A percentile compares a stretch with the other conserved stretches of the same genome.
These are phyloP conservation scores for Colletotrichum sp. DNA, from an alignment of 2,329 filamentous ascomycete species.

Conservation along the genomic window DNA sequence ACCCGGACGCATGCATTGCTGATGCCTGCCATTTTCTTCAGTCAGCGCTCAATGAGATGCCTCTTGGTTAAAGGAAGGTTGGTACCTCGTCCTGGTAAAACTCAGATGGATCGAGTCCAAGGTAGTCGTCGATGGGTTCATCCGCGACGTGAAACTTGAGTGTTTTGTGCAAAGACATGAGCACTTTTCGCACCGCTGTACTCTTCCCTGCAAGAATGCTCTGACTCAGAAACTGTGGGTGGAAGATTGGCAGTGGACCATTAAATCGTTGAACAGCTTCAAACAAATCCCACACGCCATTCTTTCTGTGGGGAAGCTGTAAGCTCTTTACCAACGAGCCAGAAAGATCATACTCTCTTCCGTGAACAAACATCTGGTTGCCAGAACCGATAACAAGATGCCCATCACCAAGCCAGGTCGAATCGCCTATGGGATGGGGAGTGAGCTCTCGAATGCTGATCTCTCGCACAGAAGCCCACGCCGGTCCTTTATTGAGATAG, in stretches of 20 bases:
- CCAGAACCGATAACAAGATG: constrained; percentile 87
- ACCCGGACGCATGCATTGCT: constrained; percentile 22
- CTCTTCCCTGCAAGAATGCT: constrained; percentile 84
- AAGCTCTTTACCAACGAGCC: constrained; percentile 62
- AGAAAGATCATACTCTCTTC: constrained; percentile 72
- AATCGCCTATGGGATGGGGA: constrained; percentile 90
- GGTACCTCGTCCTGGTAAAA: constrained; percentile 53
- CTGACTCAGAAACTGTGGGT: constrained; percentile 89
- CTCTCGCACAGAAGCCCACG: constrained; percentile 85
- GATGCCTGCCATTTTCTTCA: neutral
- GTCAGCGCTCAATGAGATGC: neutral
- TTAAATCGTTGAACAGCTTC: constrained; percentile 84
- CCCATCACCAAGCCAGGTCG: constrained; percentile 86
- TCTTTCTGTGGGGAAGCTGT: constrained; percentile 51
- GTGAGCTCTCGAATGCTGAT: constrained; percentile 82
- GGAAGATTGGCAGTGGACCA: constrained; percentile 86
- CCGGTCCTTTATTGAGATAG: constrained; percentile 86
- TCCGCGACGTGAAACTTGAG: constrained; percentile 86
- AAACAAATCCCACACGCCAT: constrained; percentile 72
- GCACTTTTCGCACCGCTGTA: constrained; percentile 71
- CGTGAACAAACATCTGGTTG: constrained; percentile 88
- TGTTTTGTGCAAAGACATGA: constrained; percentile 74
- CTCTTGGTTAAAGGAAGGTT: neutral
- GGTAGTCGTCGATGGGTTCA: constrained; percentile 78
- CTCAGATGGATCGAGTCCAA: constrained; percentile 69